Conservation (phyloP, 192 early-diverging fungal genomes). For the Linnemannia schmuckeri region DNA sequence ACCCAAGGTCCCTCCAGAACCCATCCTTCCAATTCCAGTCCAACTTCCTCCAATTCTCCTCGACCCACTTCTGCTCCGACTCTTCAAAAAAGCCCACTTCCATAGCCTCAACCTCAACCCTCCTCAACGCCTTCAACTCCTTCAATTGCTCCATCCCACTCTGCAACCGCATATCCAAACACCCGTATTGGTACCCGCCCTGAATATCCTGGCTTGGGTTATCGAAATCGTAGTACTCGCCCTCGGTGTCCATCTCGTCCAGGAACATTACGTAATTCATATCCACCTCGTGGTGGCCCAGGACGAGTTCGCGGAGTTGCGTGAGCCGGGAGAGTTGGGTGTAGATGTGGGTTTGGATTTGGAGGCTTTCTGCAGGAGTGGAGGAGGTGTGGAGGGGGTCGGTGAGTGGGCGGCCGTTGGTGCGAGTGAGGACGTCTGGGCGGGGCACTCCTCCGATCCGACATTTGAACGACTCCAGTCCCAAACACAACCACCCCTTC, state of each 20-base stretch:
- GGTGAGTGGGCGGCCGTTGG: background rate
- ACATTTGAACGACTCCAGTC: background rate
- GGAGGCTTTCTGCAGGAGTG: background rate
- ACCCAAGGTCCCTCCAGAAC: background rate
- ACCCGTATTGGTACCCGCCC: background rate
- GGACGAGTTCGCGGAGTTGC: background rate
- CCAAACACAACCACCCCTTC: background rate
- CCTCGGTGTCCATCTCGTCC: conserved; percentile 1
- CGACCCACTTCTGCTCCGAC: background rate
- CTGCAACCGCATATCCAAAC: background rate
- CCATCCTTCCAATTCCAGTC: background rate
- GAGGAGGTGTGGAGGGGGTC: background rate
- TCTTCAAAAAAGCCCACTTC: background rate
- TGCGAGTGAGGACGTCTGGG: background rate
- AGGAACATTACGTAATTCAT: background rate
- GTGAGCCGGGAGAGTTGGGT: background rate
- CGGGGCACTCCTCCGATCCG: background rate
- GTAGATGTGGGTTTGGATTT: background rate
- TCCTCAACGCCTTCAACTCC: background rate
- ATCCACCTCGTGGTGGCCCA: background rate
- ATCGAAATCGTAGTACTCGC: conserved; percentile 2
- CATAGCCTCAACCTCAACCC: background rate
- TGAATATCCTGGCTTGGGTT: background rate
- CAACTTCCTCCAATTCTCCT: background rate
- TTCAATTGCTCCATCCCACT: background rate